Conservation (phyloP, 768 basidiomycete species). For the Mycena haematopus region DNA sequence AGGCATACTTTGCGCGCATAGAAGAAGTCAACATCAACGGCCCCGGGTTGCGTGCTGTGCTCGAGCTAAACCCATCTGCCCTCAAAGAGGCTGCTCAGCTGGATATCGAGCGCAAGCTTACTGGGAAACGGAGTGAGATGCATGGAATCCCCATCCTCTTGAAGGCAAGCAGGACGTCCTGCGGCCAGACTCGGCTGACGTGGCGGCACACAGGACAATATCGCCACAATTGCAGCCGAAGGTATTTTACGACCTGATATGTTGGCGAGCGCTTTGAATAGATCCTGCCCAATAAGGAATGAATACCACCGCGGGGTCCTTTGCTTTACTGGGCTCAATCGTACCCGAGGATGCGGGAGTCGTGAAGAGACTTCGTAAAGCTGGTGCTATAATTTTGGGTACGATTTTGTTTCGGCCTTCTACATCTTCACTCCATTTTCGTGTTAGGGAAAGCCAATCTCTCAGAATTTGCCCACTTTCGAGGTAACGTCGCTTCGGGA, state of each 20-base stretch:
- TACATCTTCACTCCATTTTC: not conserved
- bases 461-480: constrained; percentile 59
- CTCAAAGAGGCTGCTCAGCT: constrained; percentile 56
- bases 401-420: not conserved
- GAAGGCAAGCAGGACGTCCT: constrained; percentile 40
- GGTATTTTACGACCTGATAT: constrained; percentile 33
- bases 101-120: constrained; percentile 49
- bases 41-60: constrained; percentile 54
- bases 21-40: constrained; percentile 68
- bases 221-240: constrained; percentile 52
- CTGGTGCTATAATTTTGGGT: constrained; percentile 55
- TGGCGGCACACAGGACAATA: constrained; percentile 47
- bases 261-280: not conserved
- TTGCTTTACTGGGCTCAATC: constrained; percentile 47
- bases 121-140: constrained; percentile 52
- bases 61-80: constrained; percentile 63
- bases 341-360: constrained; percentile 55
- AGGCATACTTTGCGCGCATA: constrained; percentile 73
- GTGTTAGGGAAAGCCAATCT: constrained; percentile 58
- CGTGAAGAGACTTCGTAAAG: constrained; percentile 48
- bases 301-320: constrained; percentile 56
- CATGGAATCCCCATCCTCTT: constrained; percentile 63
- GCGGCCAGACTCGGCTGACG: not conserved
- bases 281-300: constrained; percentile 38
- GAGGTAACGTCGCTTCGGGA: constrained; percentile 53